phyloP scores from a whole-genome alignment of 306 rosid species.

The Quillaja saponaria region DNA sequence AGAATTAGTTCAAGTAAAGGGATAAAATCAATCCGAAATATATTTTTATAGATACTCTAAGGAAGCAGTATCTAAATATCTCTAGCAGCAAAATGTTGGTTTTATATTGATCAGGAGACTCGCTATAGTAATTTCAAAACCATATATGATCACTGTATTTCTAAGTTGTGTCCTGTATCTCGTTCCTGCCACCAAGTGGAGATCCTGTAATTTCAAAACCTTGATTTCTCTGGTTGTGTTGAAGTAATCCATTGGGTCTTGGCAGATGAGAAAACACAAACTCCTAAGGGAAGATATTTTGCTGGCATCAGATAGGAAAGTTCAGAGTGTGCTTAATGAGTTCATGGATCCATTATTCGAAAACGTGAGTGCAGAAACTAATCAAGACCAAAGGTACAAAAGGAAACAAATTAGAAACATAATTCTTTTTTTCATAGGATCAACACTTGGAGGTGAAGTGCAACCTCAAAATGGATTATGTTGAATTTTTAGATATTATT shows the following conservation, averaged over 20 bases:
- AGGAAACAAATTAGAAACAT: too few relatives aligned
- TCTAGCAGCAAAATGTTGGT: not conserved
- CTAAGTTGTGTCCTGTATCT: not conserved
- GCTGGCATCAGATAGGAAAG: conserved; percentile 96
- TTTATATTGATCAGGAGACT: not conserved
- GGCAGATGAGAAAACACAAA: conserved; percentile 88
- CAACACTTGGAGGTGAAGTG: too few relatives aligned
- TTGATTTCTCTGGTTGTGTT: not conserved
- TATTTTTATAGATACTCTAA: not conserved
- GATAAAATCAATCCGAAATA: not conserved
- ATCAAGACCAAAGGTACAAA: conserved; percentile 45
- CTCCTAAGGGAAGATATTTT: conserved; percentile 89
- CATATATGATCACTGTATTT: conserved; percentile 18
- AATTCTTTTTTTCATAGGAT: too few relatives aligned
- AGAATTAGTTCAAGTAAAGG: not conserved
- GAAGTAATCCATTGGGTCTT: conserved; percentile 14
- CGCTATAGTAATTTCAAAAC: not conserved
- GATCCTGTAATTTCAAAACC: too few relatives aligned
- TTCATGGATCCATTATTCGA: conserved; percentile 89
- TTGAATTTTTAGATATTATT: too few relatives aligned
- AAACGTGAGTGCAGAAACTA: conserved; percentile 52
- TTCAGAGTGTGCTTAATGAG: conserved; percentile 90
- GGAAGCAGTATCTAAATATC: not conserved
- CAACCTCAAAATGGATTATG: too few relatives aligned
- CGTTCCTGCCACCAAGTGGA: too few relatives aligned